These are phyloP conservation scores for Saccharum spontaneum DNA, from an alignment of 176 grass and related monocot genomes.

Conservation along the genomic window DNA sequence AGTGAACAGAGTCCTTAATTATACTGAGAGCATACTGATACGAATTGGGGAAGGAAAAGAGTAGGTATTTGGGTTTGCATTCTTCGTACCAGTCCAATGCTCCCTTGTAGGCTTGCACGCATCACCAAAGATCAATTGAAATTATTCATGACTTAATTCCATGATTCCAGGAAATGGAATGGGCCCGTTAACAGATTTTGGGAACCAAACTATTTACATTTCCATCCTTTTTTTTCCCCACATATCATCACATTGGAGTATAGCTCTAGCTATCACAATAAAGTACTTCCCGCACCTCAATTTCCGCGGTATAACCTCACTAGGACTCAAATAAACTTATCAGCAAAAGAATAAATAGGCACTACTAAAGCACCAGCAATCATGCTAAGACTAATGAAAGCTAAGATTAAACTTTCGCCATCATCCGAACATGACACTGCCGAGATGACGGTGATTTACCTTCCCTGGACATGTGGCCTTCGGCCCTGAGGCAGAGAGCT, in stretches of 20 bases:
- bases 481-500: slow-evolving; percentile 32
- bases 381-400: slow-evolving; percentile 36
- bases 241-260: slow-evolving; percentile 41
- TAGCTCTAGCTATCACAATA: slow-evolving; percentile 25
- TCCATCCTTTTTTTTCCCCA: slow-evolving; percentile 12
- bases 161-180: background rate
- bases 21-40: no score
- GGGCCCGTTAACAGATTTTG: background rate
- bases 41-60: no score
- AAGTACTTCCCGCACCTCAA: background rate
- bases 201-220: slow-evolving; percentile 27
- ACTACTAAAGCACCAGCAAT: slow-evolving; percentile 32
- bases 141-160: background rate
- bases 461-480: slow-evolving; percentile 22
- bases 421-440: slow-evolving; percentile 8
- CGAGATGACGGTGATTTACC: slow-evolving; percentile 25
- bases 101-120: background rate
- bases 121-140: slow-evolving; percentile 31
- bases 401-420: slow-evolving; percentile 16
- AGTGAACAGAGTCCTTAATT: no score
- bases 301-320: slow-evolving; percentile 22
- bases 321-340: slow-evolving; percentile 22
- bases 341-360: slow-evolving; percentile 44
- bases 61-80: no score
- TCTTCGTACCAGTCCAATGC: background rate